Evolutionary conservation across 768 basidiomycete genomes (phyloP).

Genomic region (Sutorius australiensis): DNA sequence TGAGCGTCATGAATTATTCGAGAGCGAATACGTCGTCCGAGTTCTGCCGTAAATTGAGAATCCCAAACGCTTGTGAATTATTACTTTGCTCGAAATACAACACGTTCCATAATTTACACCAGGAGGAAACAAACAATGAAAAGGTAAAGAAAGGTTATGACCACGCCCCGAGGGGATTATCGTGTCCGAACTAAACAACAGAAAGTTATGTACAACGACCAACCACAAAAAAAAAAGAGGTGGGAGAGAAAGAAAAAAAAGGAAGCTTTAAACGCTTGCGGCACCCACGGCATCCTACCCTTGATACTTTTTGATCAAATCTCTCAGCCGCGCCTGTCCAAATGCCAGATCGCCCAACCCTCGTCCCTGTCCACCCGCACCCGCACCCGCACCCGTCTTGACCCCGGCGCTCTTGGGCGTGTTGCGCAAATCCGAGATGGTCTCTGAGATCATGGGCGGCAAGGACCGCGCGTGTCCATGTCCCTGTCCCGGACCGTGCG

Average conservation of each 20-base stretch:
- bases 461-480: slow-evolving; percentile 13
- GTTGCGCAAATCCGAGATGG: slow-evolving; percentile 17
- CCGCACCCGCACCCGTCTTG: not conserved
- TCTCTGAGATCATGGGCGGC: slow-evolving; percentile 37
- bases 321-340: slow-evolving; percentile 71
- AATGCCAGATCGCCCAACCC: slow-evolving; percentile 54
- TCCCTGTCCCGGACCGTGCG: slow-evolving; percentile 17
- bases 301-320: slow-evolving; percentile 83
- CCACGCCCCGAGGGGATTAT: not conserved
- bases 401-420: slow-evolving; percentile 8
- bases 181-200: not conserved
- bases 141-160: not conserved
- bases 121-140: not conserved
- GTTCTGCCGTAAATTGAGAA: no score
- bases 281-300: slow-evolving; percentile 19
- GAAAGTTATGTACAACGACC: not conserved
- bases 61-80: no score
- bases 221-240: not conserved
- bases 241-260: not conserved
- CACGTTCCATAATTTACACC: slow-evolving; percentile 4
- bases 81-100: slow-evolving; percentile 2
- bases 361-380: slow-evolving; percentile 8
- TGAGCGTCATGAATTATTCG: no score
- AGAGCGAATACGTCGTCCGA: no score
- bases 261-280: not conserved